Conservation (phyloP, 1,284 basidiomycete genomes). For the Xerocomus nothofagi region DNA sequence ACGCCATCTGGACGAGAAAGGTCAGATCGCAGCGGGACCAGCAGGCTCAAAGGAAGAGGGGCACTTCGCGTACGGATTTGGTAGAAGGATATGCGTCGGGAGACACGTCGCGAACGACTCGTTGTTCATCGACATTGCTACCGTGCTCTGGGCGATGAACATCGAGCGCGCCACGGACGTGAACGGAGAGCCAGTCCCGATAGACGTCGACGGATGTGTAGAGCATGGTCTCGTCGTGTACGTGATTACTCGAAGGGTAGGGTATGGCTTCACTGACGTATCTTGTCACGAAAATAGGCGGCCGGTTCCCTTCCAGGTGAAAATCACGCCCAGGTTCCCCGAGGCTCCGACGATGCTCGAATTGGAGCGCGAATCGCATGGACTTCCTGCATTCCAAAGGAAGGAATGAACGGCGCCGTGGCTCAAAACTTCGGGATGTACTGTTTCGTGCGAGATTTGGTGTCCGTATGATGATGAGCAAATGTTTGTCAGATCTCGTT, state of each 20-base stretch:
- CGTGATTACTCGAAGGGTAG: not conserved
- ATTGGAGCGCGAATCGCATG: slow-evolving; percentile 8
- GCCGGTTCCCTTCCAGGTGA: slow-evolving; percentile 4
- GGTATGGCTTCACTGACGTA: not conserved
- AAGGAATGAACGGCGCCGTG: too few species aligned
- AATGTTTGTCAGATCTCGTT: too few species aligned
- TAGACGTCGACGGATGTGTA: slow-evolving; percentile 8
- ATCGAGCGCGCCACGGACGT: slow-evolving; percentile 3
- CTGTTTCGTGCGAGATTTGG: too few species aligned
- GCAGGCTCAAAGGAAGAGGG: slow-evolving; percentile 5
- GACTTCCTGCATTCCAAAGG: not conserved
- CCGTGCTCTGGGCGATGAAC: slow-evolving; percentile 8
- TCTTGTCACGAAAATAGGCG: not conserved
- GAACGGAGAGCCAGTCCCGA: slow-evolving; percentile 2
- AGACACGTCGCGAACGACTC: slow-evolving; percentile 21
- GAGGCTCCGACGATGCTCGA: slow-evolving; percentile 9
- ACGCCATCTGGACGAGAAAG: slow-evolving; percentile 3
- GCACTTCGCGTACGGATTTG: slow-evolving; percentile 4
- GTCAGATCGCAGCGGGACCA: not conserved
- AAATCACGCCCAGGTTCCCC: slow-evolving; percentile 4
- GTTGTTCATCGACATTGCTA: slow-evolving; percentile 17
- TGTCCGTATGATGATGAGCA: too few species aligned
- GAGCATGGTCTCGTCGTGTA: slow-evolving; percentile 8
- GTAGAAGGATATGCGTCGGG: slow-evolving; percentile 11
- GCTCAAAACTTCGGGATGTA: too few species aligned